Evolutionary conservation across 345 rosid genomes (phyloP).

Genomic region (Turritis glabra): DNA sequence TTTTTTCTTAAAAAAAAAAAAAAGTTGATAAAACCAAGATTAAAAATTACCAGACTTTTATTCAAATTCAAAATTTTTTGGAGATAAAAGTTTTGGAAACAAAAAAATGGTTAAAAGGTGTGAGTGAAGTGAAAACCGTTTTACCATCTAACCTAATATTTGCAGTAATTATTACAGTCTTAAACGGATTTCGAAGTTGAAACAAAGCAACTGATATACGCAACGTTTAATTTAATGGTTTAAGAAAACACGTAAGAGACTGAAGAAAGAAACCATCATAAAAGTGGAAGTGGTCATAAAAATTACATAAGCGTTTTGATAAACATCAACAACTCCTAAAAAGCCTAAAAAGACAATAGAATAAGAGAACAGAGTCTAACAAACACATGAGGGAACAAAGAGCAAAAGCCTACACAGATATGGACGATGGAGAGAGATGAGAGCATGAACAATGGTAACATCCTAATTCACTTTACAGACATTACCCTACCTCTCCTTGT

Average conservation of each 20-base stretch:
- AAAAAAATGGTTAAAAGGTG: background rate
- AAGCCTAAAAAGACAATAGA: slow-evolving; percentile 22
- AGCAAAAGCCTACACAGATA: slow-evolving; percentile 24
- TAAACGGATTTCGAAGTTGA: background rate
- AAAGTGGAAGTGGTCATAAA: slow-evolving; percentile 1
- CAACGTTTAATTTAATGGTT: slow-evolving; percentile 1
- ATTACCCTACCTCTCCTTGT: slow-evolving; percentile 33
- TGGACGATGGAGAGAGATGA: slow-evolving; percentile 1
- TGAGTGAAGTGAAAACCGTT: background rate
- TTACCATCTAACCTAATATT: background rate
- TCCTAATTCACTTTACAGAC: slow-evolving; percentile 38
- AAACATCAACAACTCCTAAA: slow-evolving; percentile 29
- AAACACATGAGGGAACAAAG: slow-evolving; percentile 14
- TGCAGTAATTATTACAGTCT: slow-evolving; percentile 9
- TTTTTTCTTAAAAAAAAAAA: background rate
- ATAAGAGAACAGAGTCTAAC: slow-evolving; percentile 17
- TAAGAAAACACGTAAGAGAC: background rate
- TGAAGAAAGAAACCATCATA: slow-evolving; percentile 13
- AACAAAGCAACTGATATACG: background rate
- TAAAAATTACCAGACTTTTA: background rate
- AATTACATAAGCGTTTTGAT: slow-evolving; percentile 11
- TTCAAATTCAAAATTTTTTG: slow-evolving; percentile 20
- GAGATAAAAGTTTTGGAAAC: background rate
- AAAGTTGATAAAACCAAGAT: background rate
- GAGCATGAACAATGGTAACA: slow-evolving; percentile 37